phyloP scores from a whole-genome alignment of 1,139 yeast genomes.

The Saccharomyces uvarum region DNA sequence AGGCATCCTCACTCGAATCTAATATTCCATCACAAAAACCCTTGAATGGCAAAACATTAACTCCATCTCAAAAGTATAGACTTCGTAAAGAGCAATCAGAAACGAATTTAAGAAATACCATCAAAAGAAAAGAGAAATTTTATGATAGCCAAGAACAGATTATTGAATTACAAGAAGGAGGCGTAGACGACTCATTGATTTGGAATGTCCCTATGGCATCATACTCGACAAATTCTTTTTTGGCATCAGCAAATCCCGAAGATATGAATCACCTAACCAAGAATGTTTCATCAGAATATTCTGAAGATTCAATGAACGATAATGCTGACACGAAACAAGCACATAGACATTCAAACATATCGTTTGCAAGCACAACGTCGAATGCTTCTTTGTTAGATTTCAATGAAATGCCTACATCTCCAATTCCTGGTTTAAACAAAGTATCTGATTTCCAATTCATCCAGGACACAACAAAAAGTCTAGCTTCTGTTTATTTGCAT shows the following conservation, averaged over 20 bases:
- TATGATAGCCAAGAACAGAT: slow-evolving; percentile 37
- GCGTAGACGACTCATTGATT: slow-evolving; percentile 35
- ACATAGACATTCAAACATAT: slow-evolving; percentile 3
- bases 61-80: slow-evolving; percentile 37
- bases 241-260: slow-evolving; percentile 18
- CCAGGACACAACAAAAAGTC: slow-evolving; percentile 37
- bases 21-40: background rate
- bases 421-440: slow-evolving; percentile 33
- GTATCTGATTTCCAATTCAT: slow-evolving; percentile 32
- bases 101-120: slow-evolving; percentile 28
- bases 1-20: background rate
- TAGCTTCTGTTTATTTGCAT: slow-evolving; percentile 38
- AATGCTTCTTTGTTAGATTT: slow-evolving; percentile 17
- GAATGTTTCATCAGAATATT: background rate
- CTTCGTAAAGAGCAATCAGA: slow-evolving; percentile 34
- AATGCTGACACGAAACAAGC: background rate
- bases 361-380: slow-evolving; percentile 6
- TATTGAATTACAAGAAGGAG: slow-evolving; percentile 21
- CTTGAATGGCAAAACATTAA: slow-evolving; percentile 15
- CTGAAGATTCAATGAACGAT: background rate
- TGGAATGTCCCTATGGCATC: slow-evolving; percentile 45
- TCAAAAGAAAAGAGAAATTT: slow-evolving; percentile 35
- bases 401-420: slow-evolving; percentile 35
- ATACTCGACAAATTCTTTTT: slow-evolving; percentile 33
- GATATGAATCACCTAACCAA: background rate